phyloP scores from a whole-genome alignment of 2,329 filamentous ascomycete genomes.

The Pseudocercospora pini-densiflorae region DNA sequence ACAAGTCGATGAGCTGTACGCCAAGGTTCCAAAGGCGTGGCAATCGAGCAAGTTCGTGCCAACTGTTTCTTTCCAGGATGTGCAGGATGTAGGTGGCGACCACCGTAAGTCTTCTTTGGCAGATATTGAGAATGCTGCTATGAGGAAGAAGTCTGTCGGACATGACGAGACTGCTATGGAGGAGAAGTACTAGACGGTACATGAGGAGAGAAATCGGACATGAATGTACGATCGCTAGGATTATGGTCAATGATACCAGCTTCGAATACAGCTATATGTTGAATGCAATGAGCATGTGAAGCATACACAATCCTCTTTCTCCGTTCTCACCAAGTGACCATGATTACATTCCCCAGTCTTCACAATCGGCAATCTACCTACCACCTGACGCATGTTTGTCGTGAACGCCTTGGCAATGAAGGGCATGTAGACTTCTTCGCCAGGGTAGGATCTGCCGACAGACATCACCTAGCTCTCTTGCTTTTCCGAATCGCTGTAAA shows the following conservation, averaged over 20 bases:
- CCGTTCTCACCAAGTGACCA: too few species aligned
- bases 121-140: constrained; percentile 39
- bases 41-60: constrained; percentile 58
- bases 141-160: constrained; percentile 42
- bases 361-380: too few species aligned
- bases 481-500: not conserved
- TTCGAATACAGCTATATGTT: not conserved
- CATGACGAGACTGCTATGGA: constrained; percentile 31
- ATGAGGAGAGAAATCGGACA: not conserved
- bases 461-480: not conserved
- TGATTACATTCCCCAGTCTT: too few species aligned
- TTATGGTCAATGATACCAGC: not conserved
- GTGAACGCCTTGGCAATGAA: too few species aligned
- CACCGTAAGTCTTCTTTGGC: constrained; percentile 36
- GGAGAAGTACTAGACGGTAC: not conserved
- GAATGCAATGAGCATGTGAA: constrained; percentile 1
- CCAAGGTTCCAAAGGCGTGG: constrained; percentile 64
- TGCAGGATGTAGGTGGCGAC: constrained; percentile 43
- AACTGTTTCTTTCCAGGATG: constrained; percentile 53
- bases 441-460: too few species aligned
- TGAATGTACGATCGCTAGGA: not conserved
- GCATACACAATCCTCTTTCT: not conserved
- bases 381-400: too few species aligned
- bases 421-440: too few species aligned
- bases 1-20: constrained; percentile 80